A percentile compares a stretch with the other conserved stretches of the same genome.
phyloP scores from a whole-genome alignment of 148 eudicot species.

The Hydrangea macrophylla region DNA sequence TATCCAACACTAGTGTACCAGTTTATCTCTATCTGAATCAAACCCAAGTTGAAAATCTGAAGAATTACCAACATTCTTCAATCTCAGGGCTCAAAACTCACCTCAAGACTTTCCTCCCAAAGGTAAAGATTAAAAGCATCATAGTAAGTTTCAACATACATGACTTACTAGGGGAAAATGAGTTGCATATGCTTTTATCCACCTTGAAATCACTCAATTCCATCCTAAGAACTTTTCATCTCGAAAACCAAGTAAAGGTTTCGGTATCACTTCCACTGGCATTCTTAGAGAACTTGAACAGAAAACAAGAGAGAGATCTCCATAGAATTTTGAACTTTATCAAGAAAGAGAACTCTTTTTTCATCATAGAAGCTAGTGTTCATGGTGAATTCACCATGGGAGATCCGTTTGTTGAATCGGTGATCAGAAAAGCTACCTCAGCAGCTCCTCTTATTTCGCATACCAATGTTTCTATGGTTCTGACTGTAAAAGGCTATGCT shows the following conservation, averaged over 20 bases:
- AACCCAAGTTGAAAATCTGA: slow-evolving; percentile 9
- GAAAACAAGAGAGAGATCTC: slow-evolving; percentile 11
- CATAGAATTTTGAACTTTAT: slow-evolving; percentile 11
- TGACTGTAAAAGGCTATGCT: slow-evolving; percentile 14
- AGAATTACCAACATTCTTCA: slow-evolving; percentile 1
- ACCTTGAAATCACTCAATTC: slow-evolving; percentile 18
- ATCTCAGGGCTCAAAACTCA: slow-evolving; percentile 20
- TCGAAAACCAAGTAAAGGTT: slow-evolving; percentile 9
- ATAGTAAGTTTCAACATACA: slow-evolving; percentile 10
- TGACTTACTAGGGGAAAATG: not conserved
- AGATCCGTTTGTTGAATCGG: slow-evolving; percentile 7
- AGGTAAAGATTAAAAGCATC: slow-evolving; percentile 13
- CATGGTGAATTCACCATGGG: slow-evolving; percentile 13
- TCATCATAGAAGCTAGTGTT: slow-evolving; percentile 21
- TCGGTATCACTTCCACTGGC: slow-evolving; percentile 15
- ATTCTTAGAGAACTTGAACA: slow-evolving; percentile 15
- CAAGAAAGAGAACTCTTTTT: slow-evolving; percentile 12
- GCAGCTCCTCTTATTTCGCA: slow-evolving; percentile 3
- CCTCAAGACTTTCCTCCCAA: slow-evolving; percentile 9
- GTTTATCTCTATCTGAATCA: slow-evolving; percentile 15
- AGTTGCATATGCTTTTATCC: slow-evolving; percentile 14
- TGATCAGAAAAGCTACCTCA: slow-evolving; percentile 10
- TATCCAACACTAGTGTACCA: slow-evolving; percentile 14
- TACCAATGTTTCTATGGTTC: slow-evolving; percentile 15
- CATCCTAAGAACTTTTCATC: slow-evolving; percentile 6